Evolutionary conservation across 768 basidiomycete species (phyloP), one percentile per base, ranked within the genome.

Genomic region (Pleurotus eryngii): DNA sequence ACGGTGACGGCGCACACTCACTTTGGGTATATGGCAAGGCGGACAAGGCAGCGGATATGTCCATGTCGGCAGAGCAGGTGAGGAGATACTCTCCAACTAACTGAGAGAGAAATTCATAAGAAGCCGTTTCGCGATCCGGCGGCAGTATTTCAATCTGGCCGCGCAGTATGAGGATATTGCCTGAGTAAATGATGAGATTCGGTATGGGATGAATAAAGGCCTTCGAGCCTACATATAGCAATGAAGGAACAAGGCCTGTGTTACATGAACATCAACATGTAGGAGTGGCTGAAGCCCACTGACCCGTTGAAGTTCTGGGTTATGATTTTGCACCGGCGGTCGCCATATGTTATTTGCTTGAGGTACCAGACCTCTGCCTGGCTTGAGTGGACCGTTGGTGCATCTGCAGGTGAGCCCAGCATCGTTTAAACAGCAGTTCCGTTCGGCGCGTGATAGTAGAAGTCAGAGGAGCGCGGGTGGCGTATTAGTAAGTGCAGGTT

Each of bases 181-280:
- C 91, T 90, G 37, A n/a, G 1, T 35, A 35, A 35, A 35, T 12
- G 35, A 35, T 50, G 49, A 50, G 38, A 15, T 50, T 50, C n/a
- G 30, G 8, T 50, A 37, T n/a, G 30, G 18, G 15, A 38, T 50
- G 9, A 35, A 35, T 18, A 54, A 54, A 46, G 24, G 55, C 40
- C 46, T 20, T 47, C 14, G 37, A 4, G 67, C 81, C 63, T 65
- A 90, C 91, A 94, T 58, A 94, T 89, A 24, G 92, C 93, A 63
- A 95, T 92, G 61, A 95, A 90, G 0, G 91, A 93, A 66, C 93
- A 95, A 6, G 93, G 92, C 8, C 93, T 95, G 66, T n/a, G 46
- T 27, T 27, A 60, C 18, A 38, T 42, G 27, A 37, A 38, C 42
- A 59, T 45, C 42, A n/a, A 27, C 46, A 27, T 48, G 50, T 26